Percentiles rank a stretch among this genome's conserved stretches.
Conservation (phyloP, 129 eudicot species). For the Pseudognaphalium luteoalbum region DNA sequence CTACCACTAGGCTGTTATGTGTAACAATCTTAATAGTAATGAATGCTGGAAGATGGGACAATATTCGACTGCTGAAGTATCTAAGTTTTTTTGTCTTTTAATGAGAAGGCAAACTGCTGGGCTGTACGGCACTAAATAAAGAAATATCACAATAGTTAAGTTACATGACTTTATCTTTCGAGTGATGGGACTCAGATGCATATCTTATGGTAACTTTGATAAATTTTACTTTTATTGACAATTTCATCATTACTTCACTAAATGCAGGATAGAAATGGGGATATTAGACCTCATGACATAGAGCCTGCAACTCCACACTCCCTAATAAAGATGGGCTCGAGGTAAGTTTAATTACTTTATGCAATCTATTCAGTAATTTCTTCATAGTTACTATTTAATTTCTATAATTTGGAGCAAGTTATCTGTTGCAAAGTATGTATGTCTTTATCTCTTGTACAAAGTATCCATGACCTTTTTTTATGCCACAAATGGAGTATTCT, state of each 20-base stretch:
- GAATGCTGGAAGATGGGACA: background rate
- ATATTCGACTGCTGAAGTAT: background rate
- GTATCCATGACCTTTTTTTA: background rate
- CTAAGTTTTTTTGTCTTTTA: background rate
- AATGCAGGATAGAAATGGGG: constrained; percentile 90
- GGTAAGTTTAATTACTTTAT: constrained; percentile 47
- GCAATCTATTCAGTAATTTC: background rate
- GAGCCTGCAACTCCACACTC: constrained; percentile 85
- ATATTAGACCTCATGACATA: constrained; percentile 58
- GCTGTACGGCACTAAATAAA: background rate
- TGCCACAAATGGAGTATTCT: background rate
- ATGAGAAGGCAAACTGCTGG: background rate
- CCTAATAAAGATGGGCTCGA: constrained; percentile 60
- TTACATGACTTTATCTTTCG: background rate
- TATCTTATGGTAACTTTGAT: constrained; percentile 5
- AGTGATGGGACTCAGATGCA: background rate
- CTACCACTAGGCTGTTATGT: background rate
- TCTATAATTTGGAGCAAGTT: background rate
- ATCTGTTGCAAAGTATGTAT: background rate
- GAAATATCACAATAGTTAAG: background rate
- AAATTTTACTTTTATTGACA: constrained; percentile 17
- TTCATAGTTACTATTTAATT: background rate
- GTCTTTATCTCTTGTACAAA: background rate
- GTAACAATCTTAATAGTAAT: background rate
- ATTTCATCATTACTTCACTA: constrained; percentile 14